Evolutionary conservation across 495 filamentous ascomycete genomes (phyloP), one percentile per base, ranked within the genome.

Genomic region (Penicillium paxilli): DNA sequence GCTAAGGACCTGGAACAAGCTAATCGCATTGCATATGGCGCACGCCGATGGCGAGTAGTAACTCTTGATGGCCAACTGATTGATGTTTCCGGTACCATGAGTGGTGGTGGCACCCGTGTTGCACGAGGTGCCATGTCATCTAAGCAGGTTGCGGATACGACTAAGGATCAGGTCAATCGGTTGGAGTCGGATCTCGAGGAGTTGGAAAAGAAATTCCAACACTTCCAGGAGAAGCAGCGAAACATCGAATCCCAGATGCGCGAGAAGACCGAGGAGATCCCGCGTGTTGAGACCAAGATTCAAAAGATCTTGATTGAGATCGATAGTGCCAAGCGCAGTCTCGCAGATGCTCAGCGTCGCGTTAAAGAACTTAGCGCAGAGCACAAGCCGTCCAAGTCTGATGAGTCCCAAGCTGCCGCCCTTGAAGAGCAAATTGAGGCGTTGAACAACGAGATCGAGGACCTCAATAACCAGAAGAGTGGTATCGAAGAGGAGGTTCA

Each of bases 1-100:
- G 94, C 95, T 6, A 90, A 88, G 49, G 92, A 97, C 62, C 80
- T 98, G 19, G 85, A 88, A 37, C 93, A 98, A 66, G 94, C 94
- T 2, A 97, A 98, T 65, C 85, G 93, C 20, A 96, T 98, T 54
- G 95, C 94, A 20, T 98, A 97, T 60, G 94, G 94, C 42, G 88
- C 88, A 35, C 87, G 82, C 65, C 79, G 95, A 58, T 98, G 94
- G 93, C 84, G 94, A 60, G 95, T 98, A 2, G 94, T 98, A 21
- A 98, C 95, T 0, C 83, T 97, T 23, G 89, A 93, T 60, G 94
- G 94, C 17, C 91, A 96, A 63, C 81, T 98, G 44, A 97, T 98
- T 52, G 94, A 98, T 70, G 92, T 91, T 59, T 96, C 91, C 2
- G 94, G 94, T 74, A 98, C 94, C 8, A 97, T 98, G 95, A 95